Evolutionary conservation across 305 asterid species (phyloP), one percentile per base, ranked within the genome.

Genomic region (Fraxinus angustifolia): DNA sequence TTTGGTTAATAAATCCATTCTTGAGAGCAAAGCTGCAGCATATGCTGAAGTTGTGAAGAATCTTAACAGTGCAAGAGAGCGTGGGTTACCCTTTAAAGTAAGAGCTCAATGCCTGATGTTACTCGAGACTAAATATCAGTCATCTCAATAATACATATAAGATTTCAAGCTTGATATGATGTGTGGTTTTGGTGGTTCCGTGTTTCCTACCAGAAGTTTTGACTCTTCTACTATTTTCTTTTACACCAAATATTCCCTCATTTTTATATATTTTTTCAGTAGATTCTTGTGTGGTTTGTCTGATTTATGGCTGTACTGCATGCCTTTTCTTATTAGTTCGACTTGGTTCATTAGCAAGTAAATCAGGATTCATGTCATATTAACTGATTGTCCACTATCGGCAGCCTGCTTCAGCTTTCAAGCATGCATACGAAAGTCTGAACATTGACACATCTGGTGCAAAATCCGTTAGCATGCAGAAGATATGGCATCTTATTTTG

Each of bases 391-490:
- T 82, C 83, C 75, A 74, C 19, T 78, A 48, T 86, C 83, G 74
- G 79, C 92, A 96, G 99, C 97, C 98, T 83, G 98, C 98, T 78
- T 87, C 93, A 84, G 91, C 97, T 85, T 94, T 94, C 90, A 93
- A 82, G 83, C 87, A 77, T 87, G 98, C 97, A 1, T 91, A 91
- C 80, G 99, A 96, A 77, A 88, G 89, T 85, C 87, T 94, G 86
- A 91, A 89, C 68, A 87, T 96, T 76, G 97, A 92, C 80, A 73
- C 91, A 76, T 87, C 94, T 85, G 98, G 97, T 77, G 89, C 91
- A 81, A 96, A 93, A 90, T 94, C 98, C 70, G 99, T 94, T 58
- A 89, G 89, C 89, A 92, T 96, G 96, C 92, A 90, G 91, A 96
- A 96, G 86, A 93, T 96, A 78, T 96, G 98, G 98, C 97, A 94